Base-by-base conservation (phyloP, 225 moss, liverwort and hornwort species). In the Lunularia cruciata region DNA sequence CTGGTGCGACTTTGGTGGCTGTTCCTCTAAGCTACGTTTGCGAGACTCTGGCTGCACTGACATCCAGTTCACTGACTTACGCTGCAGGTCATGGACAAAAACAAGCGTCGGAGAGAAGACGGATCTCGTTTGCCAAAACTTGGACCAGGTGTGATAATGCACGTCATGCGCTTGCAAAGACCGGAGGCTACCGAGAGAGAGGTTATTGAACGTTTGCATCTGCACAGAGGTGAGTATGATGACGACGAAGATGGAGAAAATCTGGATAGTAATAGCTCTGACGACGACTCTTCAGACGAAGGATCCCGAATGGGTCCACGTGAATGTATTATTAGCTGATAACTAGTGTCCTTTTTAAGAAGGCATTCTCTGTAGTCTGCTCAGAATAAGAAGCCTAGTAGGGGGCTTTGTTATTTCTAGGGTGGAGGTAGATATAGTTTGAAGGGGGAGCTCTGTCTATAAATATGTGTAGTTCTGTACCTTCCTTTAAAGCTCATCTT, bases 291-390 rank as follows among this genome's bases (percentile, higher is more conserved):
- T 61, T 83, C 81, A 13, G 83, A 89, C 45, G 89, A 94, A 16
- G 89, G 88, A 35, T 68, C 77, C 27, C 53, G 74, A 45, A 76
- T 79, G 58, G 86, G 84, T 47, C 86, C 84, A 12, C 92, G 92
- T 38, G 95, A 95, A 78, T 95, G 95, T 80, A 90, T 92, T 16
- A 90, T 90, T 43, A 88, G 87, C 68, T 95, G 82, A 83, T 32
- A 15, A 36, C n/a, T n/a, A 9, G n/a, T 25, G 16, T 13, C 15
- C 8, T 16, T 3, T 57, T 42, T 20, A 22, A 11, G 31, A 34
- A 34, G 51, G 12, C 22, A 19, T 52, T 18, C 39, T 42, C 13
- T 30, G 33, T 5, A 58, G 57, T 16, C 57, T 58, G 31, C 18
- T 59, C 28, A 33, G 36, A 33, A 23, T 39, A 9, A 30, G 18